phyloP scores from a whole-genome alignment of 805 yeast species.

The Kluyveromyces aestuarii region DNA sequence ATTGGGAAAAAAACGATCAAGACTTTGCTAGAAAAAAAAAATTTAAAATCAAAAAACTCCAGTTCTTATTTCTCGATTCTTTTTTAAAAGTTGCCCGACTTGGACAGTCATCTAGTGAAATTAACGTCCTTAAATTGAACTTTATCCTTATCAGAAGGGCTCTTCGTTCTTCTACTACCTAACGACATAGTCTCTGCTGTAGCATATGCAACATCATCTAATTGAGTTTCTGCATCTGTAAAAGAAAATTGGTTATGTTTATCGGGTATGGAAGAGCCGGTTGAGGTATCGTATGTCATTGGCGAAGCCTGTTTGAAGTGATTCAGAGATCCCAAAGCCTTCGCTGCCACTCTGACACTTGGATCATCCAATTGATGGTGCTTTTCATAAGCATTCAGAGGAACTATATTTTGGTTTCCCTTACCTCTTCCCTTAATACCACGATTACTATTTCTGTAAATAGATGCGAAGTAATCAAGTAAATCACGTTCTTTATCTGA shows the following conservation, averaged over 20 bases:
- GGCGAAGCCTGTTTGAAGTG: constrained; percentile 1
- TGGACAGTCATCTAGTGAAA: constrained; percentile 7
- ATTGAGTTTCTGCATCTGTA: not conserved
- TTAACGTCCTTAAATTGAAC: constrained; percentile 20
- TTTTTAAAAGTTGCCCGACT: not conserved
- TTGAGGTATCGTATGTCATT: constrained; percentile 1
- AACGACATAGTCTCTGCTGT: not conserved
- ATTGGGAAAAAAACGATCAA: not conserved
- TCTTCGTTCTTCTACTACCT: not conserved
- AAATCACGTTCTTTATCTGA: constrained; percentile 60
- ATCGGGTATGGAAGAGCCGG: not conserved
- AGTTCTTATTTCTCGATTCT: not conserved
- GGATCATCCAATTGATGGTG: constrained; percentile 3
- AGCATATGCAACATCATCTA: constrained; percentile 1
- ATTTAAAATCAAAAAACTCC: constrained; percentile 1
- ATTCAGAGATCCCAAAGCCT: constrained; percentile 10
- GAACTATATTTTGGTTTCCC: constrained; percentile 18
- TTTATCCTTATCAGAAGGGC: constrained; percentile 1
- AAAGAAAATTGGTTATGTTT: constrained; percentile 2
- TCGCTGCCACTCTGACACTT: constrained; percentile 6
- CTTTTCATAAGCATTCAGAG: constrained; percentile 2
- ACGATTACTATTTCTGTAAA: constrained; percentile 81
- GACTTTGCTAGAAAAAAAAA: not conserved
- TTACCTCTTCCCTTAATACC: constrained; percentile 92
- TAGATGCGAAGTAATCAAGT: constrained; percentile 65